Evolutionary conservation across 2,329 filamentous ascomycete species (phyloP).

Genomic region (Epichloe gansuensis): DNA sequence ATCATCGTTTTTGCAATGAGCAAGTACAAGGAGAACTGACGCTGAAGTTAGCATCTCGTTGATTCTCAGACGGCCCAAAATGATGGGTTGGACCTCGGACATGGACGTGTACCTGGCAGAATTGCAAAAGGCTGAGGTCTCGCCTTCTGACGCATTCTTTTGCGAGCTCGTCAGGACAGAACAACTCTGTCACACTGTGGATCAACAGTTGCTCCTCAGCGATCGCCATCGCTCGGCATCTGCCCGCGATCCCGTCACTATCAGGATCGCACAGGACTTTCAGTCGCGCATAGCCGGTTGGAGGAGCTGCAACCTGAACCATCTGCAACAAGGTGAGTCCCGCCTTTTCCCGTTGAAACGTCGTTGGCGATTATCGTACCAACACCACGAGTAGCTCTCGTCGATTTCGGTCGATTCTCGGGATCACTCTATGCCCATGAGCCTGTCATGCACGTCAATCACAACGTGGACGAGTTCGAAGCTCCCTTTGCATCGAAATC

Average conservation of each 20-base stretch:
- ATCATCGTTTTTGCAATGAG: neutral
- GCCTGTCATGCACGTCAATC: conserved; percentile 2
- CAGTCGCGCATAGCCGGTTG: neutral
- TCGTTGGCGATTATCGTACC: neutral
- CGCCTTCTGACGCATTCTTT: conserved; percentile 3
- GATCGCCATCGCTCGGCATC: neutral
- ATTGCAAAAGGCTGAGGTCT: neutral
- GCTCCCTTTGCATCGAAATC: conserved; percentile 1
- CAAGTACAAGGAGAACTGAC: neutral
- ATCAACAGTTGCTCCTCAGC: neutral
- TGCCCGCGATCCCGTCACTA: neutral
- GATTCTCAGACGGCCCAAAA: neutral
- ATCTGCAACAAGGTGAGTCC: conserved; percentile 1
- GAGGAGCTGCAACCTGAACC: neutral
- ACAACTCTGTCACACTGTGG: neutral
- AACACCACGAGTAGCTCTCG: neutral
- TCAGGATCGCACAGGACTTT: neutral
- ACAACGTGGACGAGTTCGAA: conserved; percentile 2
- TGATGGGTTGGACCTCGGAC: conserved; percentile 1
- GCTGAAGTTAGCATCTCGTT: neutral
- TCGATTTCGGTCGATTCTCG: conserved; percentile 2
- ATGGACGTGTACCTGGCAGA: neutral
- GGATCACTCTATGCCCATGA: conserved; percentile 2
- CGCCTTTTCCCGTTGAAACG: no score
- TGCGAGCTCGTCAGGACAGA: conserved; percentile 3